A percentile compares a stretch with the other conserved stretches of the same genome.
Conservation (phyloP, 352 stramenopile species). For the Globisporangium radiosum region DNA sequence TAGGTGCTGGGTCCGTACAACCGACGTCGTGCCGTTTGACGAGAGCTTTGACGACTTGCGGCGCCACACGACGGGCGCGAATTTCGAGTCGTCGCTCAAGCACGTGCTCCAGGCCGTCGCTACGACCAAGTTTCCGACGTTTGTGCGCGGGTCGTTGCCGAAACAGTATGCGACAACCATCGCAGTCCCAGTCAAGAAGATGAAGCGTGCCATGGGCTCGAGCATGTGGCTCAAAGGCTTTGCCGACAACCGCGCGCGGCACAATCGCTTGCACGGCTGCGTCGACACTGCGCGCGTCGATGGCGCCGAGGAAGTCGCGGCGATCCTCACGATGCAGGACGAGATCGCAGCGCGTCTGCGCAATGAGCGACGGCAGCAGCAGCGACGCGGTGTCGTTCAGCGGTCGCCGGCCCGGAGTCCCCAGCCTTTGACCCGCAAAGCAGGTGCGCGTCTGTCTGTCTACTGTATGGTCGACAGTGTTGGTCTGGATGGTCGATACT, state of each 20-base stretch:
- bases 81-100: slow-evolving; percentile 38
- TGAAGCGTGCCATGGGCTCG: slow-evolving; percentile 32
- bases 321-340: slow-evolving; percentile 5
- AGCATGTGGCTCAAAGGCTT: slow-evolving; percentile 42
- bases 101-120: slow-evolving; percentile 33
- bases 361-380: neutral
- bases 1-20: slow-evolving; percentile 46
- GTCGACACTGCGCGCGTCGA: neutral
- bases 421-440: neutral
- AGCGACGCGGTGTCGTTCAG: neutral
- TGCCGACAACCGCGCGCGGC: slow-evolving; percentile 29
- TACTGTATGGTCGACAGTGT: no score
- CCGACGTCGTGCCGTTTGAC: slow-evolving; percentile 32
- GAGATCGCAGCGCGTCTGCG: neutral
- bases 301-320: neutral
- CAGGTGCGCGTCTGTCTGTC: neutral
- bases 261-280: slow-evolving; percentile 22
- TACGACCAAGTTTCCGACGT: slow-evolving; percentile 43
- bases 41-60: slow-evolving; percentile 27
- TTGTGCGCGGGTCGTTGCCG: slow-evolving; percentile 38
- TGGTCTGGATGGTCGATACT: no score
- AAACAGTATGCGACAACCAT: slow-evolving; percentile 19
- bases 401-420: no score
- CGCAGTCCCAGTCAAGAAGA: slow-evolving; percentile 27
- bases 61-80: slow-evolving; percentile 21